Percentiles rank a stretch among this genome's conserved stretches.
These are phyloP conservation scores for Cutaneotrichosporon sp. DNA, from an alignment of 1,284 basidiomycete species.

Conservation along the genomic window DNA sequence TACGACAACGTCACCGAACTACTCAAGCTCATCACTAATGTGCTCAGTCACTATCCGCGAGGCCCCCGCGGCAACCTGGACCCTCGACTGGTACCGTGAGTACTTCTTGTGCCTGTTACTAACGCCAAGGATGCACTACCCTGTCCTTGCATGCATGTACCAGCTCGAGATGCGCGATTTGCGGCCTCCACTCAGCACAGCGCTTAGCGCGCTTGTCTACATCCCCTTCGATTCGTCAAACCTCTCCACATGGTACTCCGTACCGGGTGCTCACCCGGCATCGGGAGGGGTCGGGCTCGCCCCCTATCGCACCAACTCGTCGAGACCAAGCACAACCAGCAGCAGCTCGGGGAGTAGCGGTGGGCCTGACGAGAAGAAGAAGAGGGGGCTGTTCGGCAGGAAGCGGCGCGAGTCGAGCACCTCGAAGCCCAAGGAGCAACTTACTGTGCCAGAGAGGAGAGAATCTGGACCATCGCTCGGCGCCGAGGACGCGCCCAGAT, in stretches of 20 bases:
- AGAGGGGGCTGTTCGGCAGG: conserved; percentile 6
- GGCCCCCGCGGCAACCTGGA: conserved; percentile 33
- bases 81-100: conserved; percentile 40
- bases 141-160: conserved; percentile 37
- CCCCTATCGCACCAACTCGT: background rate
- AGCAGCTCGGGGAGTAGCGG: background rate
- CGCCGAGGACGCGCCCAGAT: background rate
- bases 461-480: background rate
- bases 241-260: conserved; percentile 36
- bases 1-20: conserved; percentile 44
- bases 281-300: background rate
- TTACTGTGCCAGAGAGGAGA: background rate
- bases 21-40: conserved; percentile 47
- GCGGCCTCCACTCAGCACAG: conserved; percentile 39
- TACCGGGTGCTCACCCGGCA: background rate
- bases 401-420: conserved; percentile 1
- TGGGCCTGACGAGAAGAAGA: background rate
- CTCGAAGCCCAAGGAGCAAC: background rate
- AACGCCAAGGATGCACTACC: conserved; percentile 29
- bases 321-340: conserved; percentile 2
- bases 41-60: conserved; percentile 42
- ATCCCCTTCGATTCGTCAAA: conserved; percentile 39
- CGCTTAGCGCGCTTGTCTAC: conserved; percentile 43
- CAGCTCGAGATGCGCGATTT: conserved; percentile 35
- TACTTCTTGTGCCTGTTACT: conserved; percentile 7